Conservation (phyloP, 441 rosid genomes). For the Erysimum cheiri region DNA sequence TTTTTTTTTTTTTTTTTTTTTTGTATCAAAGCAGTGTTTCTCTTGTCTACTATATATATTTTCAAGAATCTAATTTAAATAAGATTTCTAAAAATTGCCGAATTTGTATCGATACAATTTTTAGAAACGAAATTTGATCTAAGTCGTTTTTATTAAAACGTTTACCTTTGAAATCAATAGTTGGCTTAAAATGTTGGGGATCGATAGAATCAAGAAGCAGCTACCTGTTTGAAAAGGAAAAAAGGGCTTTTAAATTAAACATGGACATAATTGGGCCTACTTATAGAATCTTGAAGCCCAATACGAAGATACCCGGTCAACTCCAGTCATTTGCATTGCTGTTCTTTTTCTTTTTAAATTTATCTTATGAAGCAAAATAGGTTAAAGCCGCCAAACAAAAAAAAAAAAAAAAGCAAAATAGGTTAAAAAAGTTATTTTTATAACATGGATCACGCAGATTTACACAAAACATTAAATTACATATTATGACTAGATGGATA, state of each 20-base stretch:
- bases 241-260: background rate
- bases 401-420: too few species aligned
- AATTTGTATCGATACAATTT: background rate
- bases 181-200: background rate
- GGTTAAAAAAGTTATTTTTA: too few species aligned
- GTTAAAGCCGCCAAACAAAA: too few species aligned
- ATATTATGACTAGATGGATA: too few species aligned
- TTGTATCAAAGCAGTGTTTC: constrained; percentile 7
- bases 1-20: background rate
- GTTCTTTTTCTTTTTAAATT: background rate
- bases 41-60: background rate
- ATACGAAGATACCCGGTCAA: background rate
- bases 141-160: background rate
- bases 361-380: background rate
- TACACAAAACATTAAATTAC: background rate
- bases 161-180: background rate
- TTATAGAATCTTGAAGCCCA: background rate
- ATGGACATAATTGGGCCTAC: background rate
- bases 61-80: background rate
- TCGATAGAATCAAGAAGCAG: background rate
- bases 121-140: background rate
- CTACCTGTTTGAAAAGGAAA: background rate
- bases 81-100: background rate
- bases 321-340: constrained; percentile 1
- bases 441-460: background rate